These are phyloP conservation scores for Candida hispaniensis DNA, from an alignment of 805 yeast genomes.

Conservation along the genomic window DNA sequence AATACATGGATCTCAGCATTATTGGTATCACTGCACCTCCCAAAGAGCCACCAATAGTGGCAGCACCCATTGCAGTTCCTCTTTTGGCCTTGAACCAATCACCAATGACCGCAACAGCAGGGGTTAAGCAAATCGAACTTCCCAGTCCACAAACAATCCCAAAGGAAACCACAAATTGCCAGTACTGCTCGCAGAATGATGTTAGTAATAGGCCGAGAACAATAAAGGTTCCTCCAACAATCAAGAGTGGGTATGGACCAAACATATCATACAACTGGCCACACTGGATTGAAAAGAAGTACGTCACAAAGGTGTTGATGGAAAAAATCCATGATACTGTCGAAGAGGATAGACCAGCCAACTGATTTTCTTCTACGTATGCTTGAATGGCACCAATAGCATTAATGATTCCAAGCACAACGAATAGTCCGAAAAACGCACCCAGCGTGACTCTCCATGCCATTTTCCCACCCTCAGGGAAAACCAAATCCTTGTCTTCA, in stretches of 20 bases:
- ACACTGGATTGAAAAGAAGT: slow-evolving; percentile 39
- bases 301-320: slow-evolving; percentile 40
- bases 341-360: slow-evolving; percentile 36
- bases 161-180: slow-evolving; percentile 53
- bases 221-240: slow-evolving; percentile 37
- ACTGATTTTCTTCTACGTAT: slow-evolving; percentile 45
- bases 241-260: slow-evolving; percentile 40
- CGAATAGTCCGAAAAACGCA: slow-evolving; percentile 44
- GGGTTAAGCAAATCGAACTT: slow-evolving; percentile 49
- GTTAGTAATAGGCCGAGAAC: slow-evolving; percentile 47
- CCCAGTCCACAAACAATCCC: slow-evolving; percentile 49
- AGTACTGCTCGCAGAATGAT: slow-evolving; percentile 43
- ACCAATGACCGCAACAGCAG: slow-evolving; percentile 49
- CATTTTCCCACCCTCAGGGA: slow-evolving; percentile 45
- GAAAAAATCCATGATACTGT: slow-evolving; percentile 58
- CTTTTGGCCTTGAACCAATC: slow-evolving; percentile 56
- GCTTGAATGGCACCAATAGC: slow-evolving; percentile 54
- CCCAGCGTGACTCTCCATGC: slow-evolving; percentile 53
- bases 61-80: slow-evolving; percentile 44
- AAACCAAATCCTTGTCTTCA: slow-evolving; percentile 22
- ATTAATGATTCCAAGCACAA: slow-evolving; percentile 47
- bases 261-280: slow-evolving; percentile 55
- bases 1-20: slow-evolving; percentile 41
- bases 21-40: slow-evolving; percentile 50
- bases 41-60: slow-evolving; percentile 45